Conservation (phyloP, 148 eudicot genomes). For the Rhododendron henanense region DNA sequence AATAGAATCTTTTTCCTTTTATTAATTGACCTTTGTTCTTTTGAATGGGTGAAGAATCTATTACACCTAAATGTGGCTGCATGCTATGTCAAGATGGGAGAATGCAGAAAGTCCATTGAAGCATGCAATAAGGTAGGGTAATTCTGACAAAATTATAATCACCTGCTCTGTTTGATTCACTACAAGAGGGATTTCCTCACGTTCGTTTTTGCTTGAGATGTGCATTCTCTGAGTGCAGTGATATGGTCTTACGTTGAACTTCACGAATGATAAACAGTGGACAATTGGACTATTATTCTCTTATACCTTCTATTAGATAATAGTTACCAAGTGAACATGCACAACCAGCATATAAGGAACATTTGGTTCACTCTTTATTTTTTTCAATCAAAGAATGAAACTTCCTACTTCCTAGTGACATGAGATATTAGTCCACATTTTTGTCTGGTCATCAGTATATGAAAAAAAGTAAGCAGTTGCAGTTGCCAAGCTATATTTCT, state of each 20-base stretch:
- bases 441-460: not conserved
- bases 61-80: slow-evolving; percentile 94
- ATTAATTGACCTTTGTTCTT: slow-evolving; percentile 12
- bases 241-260: not conserved
- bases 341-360: not conserved
- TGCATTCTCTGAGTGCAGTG: not conserved
- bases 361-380: not conserved
- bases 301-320: not conserved
- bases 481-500: not conserved
- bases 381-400: not conserved
- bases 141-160: not conserved
- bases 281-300: not conserved
- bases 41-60: slow-evolving; percentile 51
- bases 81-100: slow-evolving; percentile 91
- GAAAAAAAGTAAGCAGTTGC: not conserved
- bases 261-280: not conserved
- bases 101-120: slow-evolving; percentile 84
- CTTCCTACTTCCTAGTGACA: not conserved
- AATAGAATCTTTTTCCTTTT: not conserved
- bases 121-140: slow-evolving; percentile 77
- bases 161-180: not conserved
- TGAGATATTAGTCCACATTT: not conserved
- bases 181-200: not conserved
- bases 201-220: not conserved
- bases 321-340: not conserved